Evolutionary conservation across 306 rosid species (phyloP), one percentile per base, ranked within the genome.

Genomic region (Lathyrus oleraceus): DNA sequence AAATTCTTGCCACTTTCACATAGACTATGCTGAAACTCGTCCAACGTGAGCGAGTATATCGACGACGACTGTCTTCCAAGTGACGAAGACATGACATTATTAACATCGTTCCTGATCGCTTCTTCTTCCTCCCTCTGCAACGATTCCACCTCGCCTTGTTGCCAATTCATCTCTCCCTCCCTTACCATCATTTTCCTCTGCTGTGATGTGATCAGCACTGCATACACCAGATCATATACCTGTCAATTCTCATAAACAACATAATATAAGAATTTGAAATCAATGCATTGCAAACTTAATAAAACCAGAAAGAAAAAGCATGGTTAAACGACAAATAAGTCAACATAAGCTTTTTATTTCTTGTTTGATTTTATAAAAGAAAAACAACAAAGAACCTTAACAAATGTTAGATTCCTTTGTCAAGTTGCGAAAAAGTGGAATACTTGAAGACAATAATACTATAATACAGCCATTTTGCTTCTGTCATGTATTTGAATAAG

Each of bases 21-120:
- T 2, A 90, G 86, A 4, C 86, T 75, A 61, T 90, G 86, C 45
- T 94, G 98, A 54, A 94, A 90, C 82, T 94, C 96, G 1, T 94
- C 97, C 0, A 94, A 85, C 3, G 97, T 94, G 53, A 94, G 96
- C 0, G 98, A 86, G 63, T 91, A 94, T 38, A 94, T 94, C 0
- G 97, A 94, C 5, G 96, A 68, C 5, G 96, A 68, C 21, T 94
- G 89, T 27, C 92, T 82, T 77, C 98, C 96, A 0, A 90, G 75
- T 0, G 88, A 70, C 0, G 92, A 61, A 30, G 64, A 13, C 1
- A 48, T 48, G 1, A 16, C 30, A 36, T 75, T 67, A 13, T 75
- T 61, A 59, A 57, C 11, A 7, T 71, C 66, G 45, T 75, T 72
- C 51, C 16, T 40, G 32, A 39, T 69, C 0, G 14, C 40, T 36